A percentile compares a stretch with the other conserved stretches of the same genome.
Evolutionary conservation across 2,329 filamentous ascomycete species (phyloP).

Genomic region (Nothopassalora personata): DNA sequence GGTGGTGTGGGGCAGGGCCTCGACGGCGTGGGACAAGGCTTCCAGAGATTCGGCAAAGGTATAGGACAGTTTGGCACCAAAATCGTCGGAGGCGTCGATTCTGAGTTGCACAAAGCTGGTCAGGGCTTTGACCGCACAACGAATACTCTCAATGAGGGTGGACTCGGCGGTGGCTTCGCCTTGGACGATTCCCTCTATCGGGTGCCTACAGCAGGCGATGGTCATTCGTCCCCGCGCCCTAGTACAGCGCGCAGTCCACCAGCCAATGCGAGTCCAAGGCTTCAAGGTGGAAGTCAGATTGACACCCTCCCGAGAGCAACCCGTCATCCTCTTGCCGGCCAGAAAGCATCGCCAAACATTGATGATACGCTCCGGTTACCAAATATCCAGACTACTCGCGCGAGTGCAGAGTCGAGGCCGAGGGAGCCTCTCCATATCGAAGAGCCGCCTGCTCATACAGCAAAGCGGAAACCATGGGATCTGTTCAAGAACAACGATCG

Average conservation of each 20-base stretch:
- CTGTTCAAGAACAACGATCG: slow-evolving; percentile 34
- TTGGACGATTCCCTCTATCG: slow-evolving; percentile 23
- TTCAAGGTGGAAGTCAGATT: background rate
- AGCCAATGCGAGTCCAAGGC: background rate
- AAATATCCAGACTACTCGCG: slow-evolving; percentile 14
- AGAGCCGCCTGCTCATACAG: slow-evolving; percentile 22
- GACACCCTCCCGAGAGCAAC: slow-evolving; percentile 10
- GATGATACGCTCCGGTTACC: slow-evolving; percentile 13
- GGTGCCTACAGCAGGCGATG: slow-evolving; percentile 6
- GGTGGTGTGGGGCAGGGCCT: slow-evolving; percentile 18
- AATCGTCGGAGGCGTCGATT: slow-evolving; percentile 36
- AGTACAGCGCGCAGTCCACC: slow-evolving; percentile 4
- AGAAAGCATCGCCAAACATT: slow-evolving; percentile 11
- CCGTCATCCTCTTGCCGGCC: slow-evolving; percentile 10
- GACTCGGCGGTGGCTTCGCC: slow-evolving; percentile 17
- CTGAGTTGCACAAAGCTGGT: slow-evolving; percentile 24
- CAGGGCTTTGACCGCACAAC: slow-evolving; percentile 16
- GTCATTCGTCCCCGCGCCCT: slow-evolving; percentile 3
- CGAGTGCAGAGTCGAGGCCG: slow-evolving; percentile 23
- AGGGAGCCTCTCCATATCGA: slow-evolving; percentile 26
- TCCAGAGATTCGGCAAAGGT: slow-evolving; percentile 22
- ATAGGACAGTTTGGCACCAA: slow-evolving; percentile 36
- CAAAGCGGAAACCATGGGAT: slow-evolving; percentile 18
- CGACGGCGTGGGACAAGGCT: slow-evolving; percentile 20
- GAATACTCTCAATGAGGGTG: slow-evolving; percentile 15